Percentiles rank a stretch among this genome's conserved stretches.
Conservation (phyloP, 2,329 filamentous ascomycete genomes). For the Trichoderma oligosporum region DNA sequence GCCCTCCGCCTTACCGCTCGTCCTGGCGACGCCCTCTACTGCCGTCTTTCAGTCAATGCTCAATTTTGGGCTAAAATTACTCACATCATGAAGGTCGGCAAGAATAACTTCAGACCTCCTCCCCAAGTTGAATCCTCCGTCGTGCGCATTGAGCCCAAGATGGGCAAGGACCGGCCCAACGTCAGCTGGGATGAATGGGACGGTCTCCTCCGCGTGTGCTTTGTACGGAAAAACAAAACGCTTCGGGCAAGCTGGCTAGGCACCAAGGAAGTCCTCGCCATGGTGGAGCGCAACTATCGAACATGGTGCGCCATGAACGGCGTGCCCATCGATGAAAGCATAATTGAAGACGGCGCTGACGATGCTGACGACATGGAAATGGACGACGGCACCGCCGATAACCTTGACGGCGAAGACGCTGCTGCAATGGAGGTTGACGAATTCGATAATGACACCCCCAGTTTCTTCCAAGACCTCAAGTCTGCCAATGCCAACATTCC, state of each 20-base stretch:
- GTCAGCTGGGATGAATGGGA: slow-evolving; percentile 97
- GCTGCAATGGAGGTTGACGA: slow-evolving; percentile 53
- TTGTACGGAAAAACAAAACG: slow-evolving; percentile 82
- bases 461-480: slow-evolving; percentile 73
- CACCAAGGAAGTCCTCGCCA: slow-evolving; percentile 72
- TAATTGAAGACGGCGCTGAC: slow-evolving; percentile 45
- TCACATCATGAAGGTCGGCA: slow-evolving; percentile 88
- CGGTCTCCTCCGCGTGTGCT: slow-evolving; percentile 71
- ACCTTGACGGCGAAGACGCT: slow-evolving; percentile 46
- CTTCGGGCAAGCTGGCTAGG: slow-evolving; percentile 77
- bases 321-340: slow-evolving; percentile 68
- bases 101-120: slow-evolving; percentile 94
- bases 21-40: slow-evolving; percentile 85
- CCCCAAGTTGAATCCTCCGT: slow-evolving; percentile 90
- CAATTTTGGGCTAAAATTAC: slow-evolving; percentile 73
- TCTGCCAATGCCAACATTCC: slow-evolving; percentile 35
- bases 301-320: slow-evolving; percentile 88
- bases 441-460: slow-evolving; percentile 46
- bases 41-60: slow-evolving; percentile 83
- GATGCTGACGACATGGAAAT: slow-evolving; percentile 40
- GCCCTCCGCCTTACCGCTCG: slow-evolving; percentile 84
- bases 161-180: slow-evolving; percentile 69
- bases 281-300: slow-evolving; percentile 83
- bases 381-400: slow-evolving; percentile 41
- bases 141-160: slow-evolving; percentile 83